phyloP scores from a whole-genome alignment of 306 rosid species.

The Mimosa bimucronata region DNA sequence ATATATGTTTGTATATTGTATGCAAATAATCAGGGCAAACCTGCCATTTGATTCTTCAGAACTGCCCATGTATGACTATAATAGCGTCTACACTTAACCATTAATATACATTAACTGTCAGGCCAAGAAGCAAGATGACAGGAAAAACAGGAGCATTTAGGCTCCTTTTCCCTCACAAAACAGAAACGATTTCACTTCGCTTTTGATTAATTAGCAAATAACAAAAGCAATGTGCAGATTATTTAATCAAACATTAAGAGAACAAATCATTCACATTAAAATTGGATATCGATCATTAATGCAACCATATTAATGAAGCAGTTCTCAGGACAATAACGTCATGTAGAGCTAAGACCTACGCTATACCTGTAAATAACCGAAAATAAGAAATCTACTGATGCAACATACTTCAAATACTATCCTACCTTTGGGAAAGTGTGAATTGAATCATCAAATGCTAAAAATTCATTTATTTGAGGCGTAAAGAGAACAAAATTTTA shows the following conservation, averaged over 20 bases:
- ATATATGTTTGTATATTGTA: slow-evolving; percentile 29
- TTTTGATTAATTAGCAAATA: neutral
- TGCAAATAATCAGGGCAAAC: slow-evolving; percentile 19
- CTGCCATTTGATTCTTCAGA: slow-evolving; percentile 30
- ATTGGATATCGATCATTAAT: neutral
- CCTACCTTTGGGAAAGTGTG: slow-evolving; percentile 8
- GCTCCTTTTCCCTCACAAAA: neutral
- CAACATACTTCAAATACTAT: neutral
- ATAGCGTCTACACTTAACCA: neutral
- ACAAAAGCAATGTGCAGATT: slow-evolving; percentile 19
- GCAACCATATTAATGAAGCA: neutral
- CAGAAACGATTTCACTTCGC: slow-evolving; percentile 15
- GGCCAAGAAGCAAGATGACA: neutral
- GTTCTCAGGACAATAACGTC: neutral
- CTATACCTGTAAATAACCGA: slow-evolving; percentile 13
- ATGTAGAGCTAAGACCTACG: neutral
- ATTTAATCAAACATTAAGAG: neutral
- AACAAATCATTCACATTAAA: slow-evolving; percentile 1
- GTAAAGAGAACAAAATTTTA: slow-evolving; percentile 7
- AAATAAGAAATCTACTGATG: neutral
- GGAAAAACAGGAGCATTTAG: neutral
- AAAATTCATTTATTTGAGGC: neutral
- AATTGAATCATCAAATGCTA: slow-evolving; percentile 10
- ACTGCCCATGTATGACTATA: slow-evolving; percentile 3
- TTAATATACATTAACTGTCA: neutral